Percentiles rank a stretch among this genome's conserved stretches.
These are phyloP conservation scores for Boletellus ananiceps DNA, from an alignment of 768 basidiomycete genomes.

Conservation along the genomic window DNA sequence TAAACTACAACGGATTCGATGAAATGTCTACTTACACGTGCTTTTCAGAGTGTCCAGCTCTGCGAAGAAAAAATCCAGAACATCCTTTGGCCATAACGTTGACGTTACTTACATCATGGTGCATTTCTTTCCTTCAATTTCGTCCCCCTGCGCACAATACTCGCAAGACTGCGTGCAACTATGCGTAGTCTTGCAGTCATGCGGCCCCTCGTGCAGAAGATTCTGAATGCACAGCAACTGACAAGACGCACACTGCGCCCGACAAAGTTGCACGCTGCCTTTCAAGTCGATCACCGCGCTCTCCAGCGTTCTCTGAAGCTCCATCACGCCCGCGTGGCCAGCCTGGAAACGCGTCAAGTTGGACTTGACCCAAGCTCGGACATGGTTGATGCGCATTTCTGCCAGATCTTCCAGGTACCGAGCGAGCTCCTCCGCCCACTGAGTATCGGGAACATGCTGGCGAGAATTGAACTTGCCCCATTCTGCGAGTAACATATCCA, in stretches of 20 bases:
- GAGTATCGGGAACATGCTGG: constrained; percentile 33
- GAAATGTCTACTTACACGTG: constrained; percentile 44
- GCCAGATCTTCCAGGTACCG: constrained; percentile 40
- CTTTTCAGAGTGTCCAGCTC: constrained; percentile 52
- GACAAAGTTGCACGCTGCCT: constrained; percentile 48
- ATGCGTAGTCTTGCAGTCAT: constrained; percentile 51
- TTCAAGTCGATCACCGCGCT: constrained; percentile 43
- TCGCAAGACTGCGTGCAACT: constrained; percentile 42
- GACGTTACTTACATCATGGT: constrained; percentile 39
- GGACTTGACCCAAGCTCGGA: constrained; percentile 45
- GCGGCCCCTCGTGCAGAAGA: constrained; percentile 42
- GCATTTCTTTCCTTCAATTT: constrained; percentile 37
- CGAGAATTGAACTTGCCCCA: constrained; percentile 35
- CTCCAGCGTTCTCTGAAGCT: constrained; percentile 42
- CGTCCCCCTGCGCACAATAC: constrained; percentile 32
- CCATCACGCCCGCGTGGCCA: constrained; percentile 42
- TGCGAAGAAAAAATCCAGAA: constrained; percentile 14
- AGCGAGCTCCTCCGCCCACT: constrained; percentile 40
- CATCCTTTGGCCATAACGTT: background rate
- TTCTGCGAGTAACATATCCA: constrained; percentile 15
- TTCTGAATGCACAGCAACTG: constrained; percentile 45
- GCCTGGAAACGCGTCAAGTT: constrained; percentile 48
- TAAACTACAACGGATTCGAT: background rate
- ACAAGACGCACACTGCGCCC: constrained; percentile 43
- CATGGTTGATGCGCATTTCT: constrained; percentile 42